Evolutionary conservation across 345 rosid genomes (phyloP).

Genomic region (Arabidopsis thaliana): DNA sequence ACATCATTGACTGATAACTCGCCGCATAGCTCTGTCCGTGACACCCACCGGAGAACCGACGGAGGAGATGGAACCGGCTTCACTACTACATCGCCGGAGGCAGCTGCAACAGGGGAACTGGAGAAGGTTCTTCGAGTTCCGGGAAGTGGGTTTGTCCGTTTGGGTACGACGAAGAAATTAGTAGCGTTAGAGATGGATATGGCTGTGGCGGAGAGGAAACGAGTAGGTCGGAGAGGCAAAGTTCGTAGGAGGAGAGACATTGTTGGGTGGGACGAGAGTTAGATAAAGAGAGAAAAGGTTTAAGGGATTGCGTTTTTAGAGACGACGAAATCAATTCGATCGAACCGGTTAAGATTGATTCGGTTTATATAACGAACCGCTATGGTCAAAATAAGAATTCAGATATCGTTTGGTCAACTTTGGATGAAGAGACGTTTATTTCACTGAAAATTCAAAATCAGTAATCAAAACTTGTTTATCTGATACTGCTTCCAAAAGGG

Average conservation of each 20-base stretch:
- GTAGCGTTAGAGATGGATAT: constrained; percentile 43
- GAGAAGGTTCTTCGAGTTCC: constrained; percentile 43
- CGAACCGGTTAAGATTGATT: constrained; percentile 11
- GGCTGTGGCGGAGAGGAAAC: constrained; percentile 44
- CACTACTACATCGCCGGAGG: constrained; percentile 31
- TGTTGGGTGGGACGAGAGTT: constrained; percentile 16
- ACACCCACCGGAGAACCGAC: constrained; percentile 66
- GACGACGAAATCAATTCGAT: constrained; percentile 6
- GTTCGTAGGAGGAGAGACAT: constrained; percentile 58
- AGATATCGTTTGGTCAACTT: neutral
- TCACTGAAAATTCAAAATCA: neutral
- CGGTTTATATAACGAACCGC: constrained; percentile 11
- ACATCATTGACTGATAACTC: constrained; percentile 65
- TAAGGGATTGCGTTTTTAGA: constrained; percentile 29
- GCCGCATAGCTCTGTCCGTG: constrained; percentile 72
- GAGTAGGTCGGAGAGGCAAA: constrained; percentile 47
- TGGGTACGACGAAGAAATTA: constrained; percentile 27
- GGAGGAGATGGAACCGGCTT: constrained; percentile 33
- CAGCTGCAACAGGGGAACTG: constrained; percentile 33
- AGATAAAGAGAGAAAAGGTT: constrained; percentile 9
- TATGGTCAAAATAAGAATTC: neutral
- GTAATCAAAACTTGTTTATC: constrained; percentile 40
- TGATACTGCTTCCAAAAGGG: constrained; percentile 24
- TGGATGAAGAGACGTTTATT: neutral
- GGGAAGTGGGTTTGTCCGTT: constrained; percentile 24